Percentiles rank a stretch among this genome's conserved stretches.
Evolutionary conservation across 371 early-diverging fungal species (phyloP).

Genomic region (Nematocida sp.): DNA sequence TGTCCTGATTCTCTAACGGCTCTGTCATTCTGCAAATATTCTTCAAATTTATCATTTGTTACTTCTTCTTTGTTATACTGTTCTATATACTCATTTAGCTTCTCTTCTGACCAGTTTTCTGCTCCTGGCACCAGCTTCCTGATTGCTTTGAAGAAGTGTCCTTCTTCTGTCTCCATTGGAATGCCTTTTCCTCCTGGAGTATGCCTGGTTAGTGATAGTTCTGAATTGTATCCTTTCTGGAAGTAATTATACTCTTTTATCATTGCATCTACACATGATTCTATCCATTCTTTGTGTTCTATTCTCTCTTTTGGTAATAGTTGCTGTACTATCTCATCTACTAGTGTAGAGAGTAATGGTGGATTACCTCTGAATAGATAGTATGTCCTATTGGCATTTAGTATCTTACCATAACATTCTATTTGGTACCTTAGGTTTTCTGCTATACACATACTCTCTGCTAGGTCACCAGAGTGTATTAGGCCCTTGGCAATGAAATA

Average conservation of each 20-base stretch:
- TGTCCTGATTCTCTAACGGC: constrained; percentile 80
- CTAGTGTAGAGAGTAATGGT: constrained; percentile 65
- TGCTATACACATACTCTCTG: constrained; percentile 68
- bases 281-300: constrained; percentile 20
- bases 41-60: constrained; percentile 8
- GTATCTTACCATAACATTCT: constrained; percentile 72
- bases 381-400: constrained; percentile 76
- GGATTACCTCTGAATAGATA: constrained; percentile 78
- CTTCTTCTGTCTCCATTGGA: constrained; percentile 46
- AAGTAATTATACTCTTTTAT: constrained; percentile 49
- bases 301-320: constrained; percentile 33
- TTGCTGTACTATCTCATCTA: constrained; percentile 27
- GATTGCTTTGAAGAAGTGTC: constrained; percentile 32
- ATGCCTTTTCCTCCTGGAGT: constrained; percentile 48
- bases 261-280: constrained; percentile 32
- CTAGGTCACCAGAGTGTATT: constrained; percentile 67
- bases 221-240: constrained; percentile 41
- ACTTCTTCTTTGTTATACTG: constrained; percentile 44
- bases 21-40: constrained; percentile 56
- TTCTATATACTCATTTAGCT: constrained; percentile 64
- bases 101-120: constrained; percentile 72
- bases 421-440: constrained; percentile 71
- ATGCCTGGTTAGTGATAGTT: constrained; percentile 20
- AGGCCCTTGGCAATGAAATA: constrained; percentile 76
- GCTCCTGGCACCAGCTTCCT: constrained; percentile 66